A percentile compares a stretch with the other conserved stretches of the same genome.
These are phyloP conservation scores for Desmodesmus armatus DNA, from an alignment of 139 green algal genomes.

Conservation along the genomic window DNA sequence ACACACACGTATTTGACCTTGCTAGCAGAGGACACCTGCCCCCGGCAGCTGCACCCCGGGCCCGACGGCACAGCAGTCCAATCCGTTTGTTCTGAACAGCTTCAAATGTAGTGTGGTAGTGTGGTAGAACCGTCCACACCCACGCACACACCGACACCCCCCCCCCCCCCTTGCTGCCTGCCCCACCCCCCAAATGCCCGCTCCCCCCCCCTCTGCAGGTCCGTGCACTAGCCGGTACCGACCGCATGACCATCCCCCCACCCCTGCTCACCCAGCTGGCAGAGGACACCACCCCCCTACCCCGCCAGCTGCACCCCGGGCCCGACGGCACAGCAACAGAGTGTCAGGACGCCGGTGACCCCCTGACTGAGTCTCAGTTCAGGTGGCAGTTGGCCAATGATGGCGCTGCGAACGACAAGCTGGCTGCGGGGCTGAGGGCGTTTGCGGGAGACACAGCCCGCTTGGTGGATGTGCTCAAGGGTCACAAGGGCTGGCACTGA, in stretches of 20 bases:
- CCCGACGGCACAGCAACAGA: conserved; percentile 26
- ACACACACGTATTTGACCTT: too few relatives aligned
- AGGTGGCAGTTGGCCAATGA: conserved; percentile 51
- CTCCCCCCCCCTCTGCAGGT: too few relatives aligned
- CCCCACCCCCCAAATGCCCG: too few relatives aligned
- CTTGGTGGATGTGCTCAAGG: conserved; percentile 48
- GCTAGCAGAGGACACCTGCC: conserved; percentile 31
- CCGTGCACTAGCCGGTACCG: conserved; percentile 52
- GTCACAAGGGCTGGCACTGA: conserved; percentile 48
- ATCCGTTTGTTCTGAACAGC: too few relatives aligned
- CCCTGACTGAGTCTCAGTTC: conserved; percentile 45
- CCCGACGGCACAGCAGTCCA: conserved; percentile 25
- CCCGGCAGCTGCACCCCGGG: neutral
- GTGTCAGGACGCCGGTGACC: conserved; percentile 37
- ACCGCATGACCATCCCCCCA: conserved; percentile 64
- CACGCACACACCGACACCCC: too few relatives aligned
- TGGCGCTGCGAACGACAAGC: conserved; percentile 59
- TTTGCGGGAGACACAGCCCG: conserved; percentile 60
- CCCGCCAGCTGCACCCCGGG: neutral
- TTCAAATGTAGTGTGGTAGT: too few relatives aligned
- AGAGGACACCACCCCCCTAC: conserved; percentile 26
- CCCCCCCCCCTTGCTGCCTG: too few relatives aligned
- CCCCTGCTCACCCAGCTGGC: conserved; percentile 53
- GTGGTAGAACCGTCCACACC: too few relatives aligned
- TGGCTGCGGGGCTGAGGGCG: conserved; percentile 55